Conservation (phyloP, 352 stramenopile species). For the Pythium grandisporangium region DNA sequence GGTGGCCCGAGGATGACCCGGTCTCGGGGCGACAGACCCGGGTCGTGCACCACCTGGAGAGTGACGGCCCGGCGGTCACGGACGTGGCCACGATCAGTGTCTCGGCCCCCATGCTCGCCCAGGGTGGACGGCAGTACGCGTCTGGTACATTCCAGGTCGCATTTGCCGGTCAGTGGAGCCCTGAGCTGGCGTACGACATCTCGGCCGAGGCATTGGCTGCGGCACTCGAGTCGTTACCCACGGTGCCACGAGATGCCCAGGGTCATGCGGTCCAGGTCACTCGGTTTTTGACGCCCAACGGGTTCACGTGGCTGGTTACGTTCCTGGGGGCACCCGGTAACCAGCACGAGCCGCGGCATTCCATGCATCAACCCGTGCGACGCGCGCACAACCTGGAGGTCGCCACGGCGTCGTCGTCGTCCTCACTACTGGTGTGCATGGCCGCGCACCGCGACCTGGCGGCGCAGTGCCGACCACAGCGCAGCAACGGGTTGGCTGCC, state of each 20-base stretch:
- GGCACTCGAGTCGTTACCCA: constrained; percentile 35
- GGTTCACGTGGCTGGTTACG: constrained; percentile 74
- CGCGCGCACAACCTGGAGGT: constrained; percentile 50
- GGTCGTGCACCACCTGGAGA: constrained; percentile 35
- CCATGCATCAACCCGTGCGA: constrained; percentile 29
- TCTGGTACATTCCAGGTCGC: constrained; percentile 83
- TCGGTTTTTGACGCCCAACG: constrained; percentile 48
- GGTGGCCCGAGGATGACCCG: constrained; percentile 28
- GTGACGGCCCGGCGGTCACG: constrained; percentile 20
- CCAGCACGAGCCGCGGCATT: constrained; percentile 41
- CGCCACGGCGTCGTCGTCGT: constrained; percentile 24
- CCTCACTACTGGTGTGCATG: constrained; percentile 52
- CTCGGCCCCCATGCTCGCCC: constrained; percentile 45
- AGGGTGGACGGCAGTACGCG: constrained; percentile 30
- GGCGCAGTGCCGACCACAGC: constrained; percentile 35
- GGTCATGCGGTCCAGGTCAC: constrained; percentile 39
- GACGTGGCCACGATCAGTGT: constrained; percentile 68
- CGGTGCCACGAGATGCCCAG: constrained; percentile 39
- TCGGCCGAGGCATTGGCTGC: constrained; percentile 75
- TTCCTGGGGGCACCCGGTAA: constrained; percentile 42
- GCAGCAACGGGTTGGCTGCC: constrained; percentile 31
- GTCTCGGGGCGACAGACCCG: constrained; percentile 32
- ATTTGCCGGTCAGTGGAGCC: constrained; percentile 84
- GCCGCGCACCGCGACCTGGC: constrained; percentile 22
- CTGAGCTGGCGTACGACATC: constrained; percentile 79